A percentile compares a stretch with the other conserved stretches of the same genome.
Evolutionary conservation across 768 basidiomycete genomes (phyloP).

Genomic region (Boletus sp.): DNA sequence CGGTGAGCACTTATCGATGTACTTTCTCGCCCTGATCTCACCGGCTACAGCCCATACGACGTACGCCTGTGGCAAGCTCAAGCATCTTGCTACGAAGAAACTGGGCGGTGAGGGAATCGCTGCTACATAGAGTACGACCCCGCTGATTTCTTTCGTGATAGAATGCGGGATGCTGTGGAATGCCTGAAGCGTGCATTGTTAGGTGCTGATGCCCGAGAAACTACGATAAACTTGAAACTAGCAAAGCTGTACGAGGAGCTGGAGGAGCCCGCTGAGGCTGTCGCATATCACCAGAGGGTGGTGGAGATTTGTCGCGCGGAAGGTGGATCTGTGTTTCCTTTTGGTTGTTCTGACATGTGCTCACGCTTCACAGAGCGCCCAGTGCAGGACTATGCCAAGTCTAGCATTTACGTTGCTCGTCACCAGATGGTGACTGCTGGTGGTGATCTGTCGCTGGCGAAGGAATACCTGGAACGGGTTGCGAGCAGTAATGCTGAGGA

Average conservation of each 20-base stretch:
- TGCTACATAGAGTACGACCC: background rate
- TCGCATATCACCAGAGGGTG: slow-evolving; percentile 78
- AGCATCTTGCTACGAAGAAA: slow-evolving; percentile 90
- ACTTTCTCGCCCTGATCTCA: slow-evolving; percentile 1
- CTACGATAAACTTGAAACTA: slow-evolving; percentile 66
- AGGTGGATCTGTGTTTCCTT: slow-evolving; percentile 34
- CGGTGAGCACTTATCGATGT: slow-evolving; percentile 46
- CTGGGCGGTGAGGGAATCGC: slow-evolving; percentile 60
- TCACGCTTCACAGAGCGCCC: slow-evolving; percentile 48
- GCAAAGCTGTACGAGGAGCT: slow-evolving; percentile 69
- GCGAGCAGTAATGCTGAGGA: slow-evolving; percentile 82
- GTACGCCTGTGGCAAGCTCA: slow-evolving; percentile 95
- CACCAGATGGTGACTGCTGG: slow-evolving; percentile 64
- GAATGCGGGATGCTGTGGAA: slow-evolving; percentile 85
- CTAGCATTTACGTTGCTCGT: slow-evolving; percentile 81
- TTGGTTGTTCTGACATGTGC: slow-evolving; percentile 1
- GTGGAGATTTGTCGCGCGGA: slow-evolving; percentile 60
- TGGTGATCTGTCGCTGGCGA: slow-evolving; percentile 69
- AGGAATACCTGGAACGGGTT: slow-evolving; percentile 69
- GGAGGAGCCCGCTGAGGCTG: slow-evolving; percentile 66
- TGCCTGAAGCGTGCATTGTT: slow-evolving; percentile 89
- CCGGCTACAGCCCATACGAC: slow-evolving; percentile 77
- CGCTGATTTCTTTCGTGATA: slow-evolving; percentile 31
- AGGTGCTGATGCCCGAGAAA: slow-evolving; percentile 76
- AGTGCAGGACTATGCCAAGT: slow-evolving; percentile 77